phyloP scores from a whole-genome alignment of 2,329 filamentous ascomycete genomes.

The Phialocephala sp. region DNA sequence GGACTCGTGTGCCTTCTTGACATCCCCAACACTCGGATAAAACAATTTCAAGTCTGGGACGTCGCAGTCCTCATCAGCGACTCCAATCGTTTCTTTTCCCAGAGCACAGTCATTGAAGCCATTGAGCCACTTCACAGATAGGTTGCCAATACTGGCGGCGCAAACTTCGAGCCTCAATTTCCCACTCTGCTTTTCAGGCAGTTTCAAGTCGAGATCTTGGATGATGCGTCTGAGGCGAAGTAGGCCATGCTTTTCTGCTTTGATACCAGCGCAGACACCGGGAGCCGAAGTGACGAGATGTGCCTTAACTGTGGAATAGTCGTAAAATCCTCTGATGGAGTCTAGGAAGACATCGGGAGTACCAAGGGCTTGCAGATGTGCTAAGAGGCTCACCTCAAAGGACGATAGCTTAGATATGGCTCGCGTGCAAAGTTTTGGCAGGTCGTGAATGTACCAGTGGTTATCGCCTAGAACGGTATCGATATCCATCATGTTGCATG shows the following conservation, averaged over 20 bases:
- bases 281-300: slow-evolving; percentile 25
- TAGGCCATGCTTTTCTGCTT: slow-evolving; percentile 27
- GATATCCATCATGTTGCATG: slow-evolving; percentile 29
- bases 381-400: slow-evolving; percentile 22
- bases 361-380: slow-evolving; percentile 22
- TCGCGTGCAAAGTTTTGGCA: slow-evolving; percentile 19
- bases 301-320: slow-evolving; percentile 25
- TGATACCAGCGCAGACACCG: slow-evolving; percentile 20
- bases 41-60: slow-evolving; percentile 26
- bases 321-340: slow-evolving; percentile 22
- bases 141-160: slow-evolving; percentile 23
- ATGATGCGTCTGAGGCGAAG: slow-evolving; percentile 25
- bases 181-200: slow-evolving; percentile 2
- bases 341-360: slow-evolving; percentile 22
- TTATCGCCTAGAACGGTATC: slow-evolving; percentile 26
- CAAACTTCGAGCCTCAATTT: slow-evolving; percentile 24
- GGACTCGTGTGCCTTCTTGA: slow-evolving; percentile 13
- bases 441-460: slow-evolving; percentile 28
- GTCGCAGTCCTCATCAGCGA: slow-evolving; percentile 3
- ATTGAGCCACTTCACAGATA: slow-evolving; percentile 24
- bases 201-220: slow-evolving; percentile 15
- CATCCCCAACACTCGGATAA: slow-evolving; percentile 26
- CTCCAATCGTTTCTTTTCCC: slow-evolving; percentile 14
- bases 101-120: slow-evolving; percentile 24
- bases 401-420: slow-evolving; percentile 1